These are phyloP conservation scores for Microbotryomycetes sp. DNA, from an alignment of 1,284 basidiomycete genomes.

Conservation along the genomic window DNA sequence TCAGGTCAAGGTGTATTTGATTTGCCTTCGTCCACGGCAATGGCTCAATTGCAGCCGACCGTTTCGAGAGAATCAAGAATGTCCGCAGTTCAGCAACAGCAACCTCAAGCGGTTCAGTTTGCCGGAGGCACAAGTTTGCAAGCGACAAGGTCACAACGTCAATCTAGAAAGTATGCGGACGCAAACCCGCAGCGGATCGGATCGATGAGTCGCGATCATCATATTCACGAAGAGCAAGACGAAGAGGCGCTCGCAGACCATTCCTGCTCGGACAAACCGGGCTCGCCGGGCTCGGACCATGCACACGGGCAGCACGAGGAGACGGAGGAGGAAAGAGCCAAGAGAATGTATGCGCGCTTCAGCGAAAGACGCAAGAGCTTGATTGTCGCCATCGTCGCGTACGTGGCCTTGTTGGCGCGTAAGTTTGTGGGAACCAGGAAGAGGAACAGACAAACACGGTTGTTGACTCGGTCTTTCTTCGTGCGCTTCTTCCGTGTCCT, in stretches of 20 bases:
- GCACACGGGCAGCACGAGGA: too few species aligned
- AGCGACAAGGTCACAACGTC: too few species aligned
- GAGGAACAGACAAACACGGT: too few species aligned
- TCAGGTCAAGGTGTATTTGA: not conserved
- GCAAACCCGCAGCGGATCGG: not conserved
- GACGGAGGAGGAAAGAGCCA: not conserved
- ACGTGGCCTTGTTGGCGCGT: constrained; percentile 51
- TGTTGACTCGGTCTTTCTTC: too few species aligned
- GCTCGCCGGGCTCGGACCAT: too few species aligned
- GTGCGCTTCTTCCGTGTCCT: too few species aligned
- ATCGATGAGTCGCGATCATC: not conserved
- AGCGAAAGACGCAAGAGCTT: constrained; percentile 45
- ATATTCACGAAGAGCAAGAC: not conserved
- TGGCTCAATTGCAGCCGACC: not conserved
- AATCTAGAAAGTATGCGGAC: too few species aligned
- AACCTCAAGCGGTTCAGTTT: not conserved
- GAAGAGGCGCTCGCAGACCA: too few species aligned
- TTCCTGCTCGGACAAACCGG: too few species aligned
- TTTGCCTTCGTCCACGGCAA: not conserved
- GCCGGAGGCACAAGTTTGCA: not conserved
- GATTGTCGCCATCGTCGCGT: constrained; percentile 52
- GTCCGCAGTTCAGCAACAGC: too few species aligned
- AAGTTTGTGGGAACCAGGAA: constrained; percentile 28
- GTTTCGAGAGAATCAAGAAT: too few species aligned
- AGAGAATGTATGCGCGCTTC: constrained; percentile 50